Conservation (phyloP, 345 rosid species). For the Crucihimalaya himalaica region DNA sequence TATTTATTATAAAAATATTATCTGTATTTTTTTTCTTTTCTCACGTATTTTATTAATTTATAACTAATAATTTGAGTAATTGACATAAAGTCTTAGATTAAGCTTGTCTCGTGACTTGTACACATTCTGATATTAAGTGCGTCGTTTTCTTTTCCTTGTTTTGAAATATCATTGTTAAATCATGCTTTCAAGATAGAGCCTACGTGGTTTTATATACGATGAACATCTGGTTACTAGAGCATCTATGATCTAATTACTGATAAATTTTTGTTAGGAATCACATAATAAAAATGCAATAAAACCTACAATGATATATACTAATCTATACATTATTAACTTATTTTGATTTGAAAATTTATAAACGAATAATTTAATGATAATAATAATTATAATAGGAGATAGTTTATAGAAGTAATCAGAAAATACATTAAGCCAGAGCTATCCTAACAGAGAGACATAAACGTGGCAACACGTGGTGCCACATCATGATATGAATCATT, state of each 20-base stretch:
- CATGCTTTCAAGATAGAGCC: background rate
- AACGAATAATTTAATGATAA: too few species aligned
- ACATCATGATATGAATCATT: constrained; percentile 10
- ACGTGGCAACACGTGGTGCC: constrained; percentile 21
- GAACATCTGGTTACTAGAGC: too few species aligned
- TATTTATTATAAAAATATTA: constrained; percentile 33
- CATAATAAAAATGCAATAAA: too few species aligned
- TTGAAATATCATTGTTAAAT: background rate
- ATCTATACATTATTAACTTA: too few species aligned
- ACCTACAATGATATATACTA: too few species aligned
- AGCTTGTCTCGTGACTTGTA: constrained; percentile 34
- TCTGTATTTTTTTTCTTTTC: background rate
- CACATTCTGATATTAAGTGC: constrained; percentile 27
- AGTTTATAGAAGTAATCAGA: background rate
- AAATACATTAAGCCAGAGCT: background rate
- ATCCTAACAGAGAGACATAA: background rate
- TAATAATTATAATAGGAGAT: too few species aligned
- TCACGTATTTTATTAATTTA: background rate
- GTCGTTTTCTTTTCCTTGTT: constrained; percentile 12
- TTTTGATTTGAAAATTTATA: too few species aligned
- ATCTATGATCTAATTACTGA: too few species aligned
- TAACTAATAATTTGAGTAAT: constrained; percentile 37
- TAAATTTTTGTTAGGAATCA: too few species aligned
- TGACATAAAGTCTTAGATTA: constrained; percentile 45
- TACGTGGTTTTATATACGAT: background rate